Conservation (phyloP, 148 eudicot genomes). For the Rhododendron simsii region DNA sequence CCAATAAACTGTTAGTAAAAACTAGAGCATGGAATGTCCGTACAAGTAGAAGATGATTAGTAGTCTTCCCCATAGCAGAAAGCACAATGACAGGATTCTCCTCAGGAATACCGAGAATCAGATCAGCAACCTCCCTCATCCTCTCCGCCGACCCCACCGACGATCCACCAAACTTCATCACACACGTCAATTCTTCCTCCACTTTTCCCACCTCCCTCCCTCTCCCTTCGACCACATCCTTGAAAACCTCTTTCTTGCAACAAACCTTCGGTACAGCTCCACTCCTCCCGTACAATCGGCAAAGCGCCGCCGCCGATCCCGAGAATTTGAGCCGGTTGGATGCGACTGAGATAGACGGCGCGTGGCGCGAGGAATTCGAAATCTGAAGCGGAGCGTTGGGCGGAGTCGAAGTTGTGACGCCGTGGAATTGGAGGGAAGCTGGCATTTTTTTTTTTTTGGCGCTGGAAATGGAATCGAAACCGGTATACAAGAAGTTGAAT, state of each 20-base stretch:
- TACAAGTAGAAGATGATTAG: conserved; percentile 50
- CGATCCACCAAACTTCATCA: conserved; percentile 61
- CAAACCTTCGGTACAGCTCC: background rate
- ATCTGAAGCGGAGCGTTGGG: background rate
- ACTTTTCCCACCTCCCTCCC: conserved; percentile 7
- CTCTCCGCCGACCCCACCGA: conserved; percentile 42
- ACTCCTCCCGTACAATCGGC: background rate
- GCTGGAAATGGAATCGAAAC: background rate
- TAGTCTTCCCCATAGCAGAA: conserved; percentile 65
- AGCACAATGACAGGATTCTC: conserved; percentile 50
- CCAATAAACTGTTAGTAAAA: background rate
- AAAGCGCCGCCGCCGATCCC: background rate
- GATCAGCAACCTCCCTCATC: conserved; percentile 47
- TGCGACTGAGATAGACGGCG: background rate
- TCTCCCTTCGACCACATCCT: background rate
- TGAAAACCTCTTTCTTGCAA: background rate
- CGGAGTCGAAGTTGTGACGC: background rate
- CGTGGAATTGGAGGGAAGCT: background rate
- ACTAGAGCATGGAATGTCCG: background rate
- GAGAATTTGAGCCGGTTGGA: background rate
- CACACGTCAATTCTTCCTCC: conserved; percentile 22
- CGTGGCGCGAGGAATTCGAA: background rate
- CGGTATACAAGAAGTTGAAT: background rate
- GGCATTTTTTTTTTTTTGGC: background rate
- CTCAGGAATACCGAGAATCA: conserved; percentile 41